Base-by-base conservation (phyloP, 2,329 filamentous ascomycete genomes). In the Hyphodiscus sp. region DNA sequence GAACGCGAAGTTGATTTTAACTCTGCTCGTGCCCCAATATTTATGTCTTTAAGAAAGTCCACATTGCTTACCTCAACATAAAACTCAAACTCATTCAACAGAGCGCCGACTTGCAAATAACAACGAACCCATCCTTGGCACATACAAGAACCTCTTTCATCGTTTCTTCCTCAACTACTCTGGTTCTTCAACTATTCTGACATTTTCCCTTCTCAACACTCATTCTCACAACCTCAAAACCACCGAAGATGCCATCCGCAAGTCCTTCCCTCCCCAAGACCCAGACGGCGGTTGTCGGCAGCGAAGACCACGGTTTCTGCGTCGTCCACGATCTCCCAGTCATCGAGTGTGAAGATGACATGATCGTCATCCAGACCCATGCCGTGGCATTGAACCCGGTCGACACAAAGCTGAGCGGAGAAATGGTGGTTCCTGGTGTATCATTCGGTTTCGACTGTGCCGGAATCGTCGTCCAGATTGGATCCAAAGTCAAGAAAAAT, bases 391-490 rank as follows among this genome's bases (percentile, higher is more conserved):
- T 75, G 47, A 74, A 74, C 54, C 69, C 70, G 1, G 64, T 74
- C 20, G 73, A 75, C 56, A 69, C 33, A 29, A 23, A 30, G 19
- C 45, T 56, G 2, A 52, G 45, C 15, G 47, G 30, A 9, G n/a
- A n/a, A 52, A 41, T 48, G 62, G 68, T 69, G 68, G 18, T 20
- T 47, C 45, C 23, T 5, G 45, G 45, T 8, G 55, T 57, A 7
- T 57, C 81, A 8, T 70, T 77, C 6, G 73, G 70, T 18, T 80
- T 77, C 8, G 79, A 82, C 58, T 77, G 78, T 33, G 76, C 79
- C 3, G 80, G 79, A 15, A 47, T 20, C 26, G 18, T 47, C 20
- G 26, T 47, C 20, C 8, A 18, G 20, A 19, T 47, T 18, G 45
- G 20, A 18, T 29, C 20, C 16, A 23, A 47, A 18, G 26, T 29